Base-by-base conservation (phyloP, 148 eudicot genomes). In the Fagopyrum tataricum region DNA sequence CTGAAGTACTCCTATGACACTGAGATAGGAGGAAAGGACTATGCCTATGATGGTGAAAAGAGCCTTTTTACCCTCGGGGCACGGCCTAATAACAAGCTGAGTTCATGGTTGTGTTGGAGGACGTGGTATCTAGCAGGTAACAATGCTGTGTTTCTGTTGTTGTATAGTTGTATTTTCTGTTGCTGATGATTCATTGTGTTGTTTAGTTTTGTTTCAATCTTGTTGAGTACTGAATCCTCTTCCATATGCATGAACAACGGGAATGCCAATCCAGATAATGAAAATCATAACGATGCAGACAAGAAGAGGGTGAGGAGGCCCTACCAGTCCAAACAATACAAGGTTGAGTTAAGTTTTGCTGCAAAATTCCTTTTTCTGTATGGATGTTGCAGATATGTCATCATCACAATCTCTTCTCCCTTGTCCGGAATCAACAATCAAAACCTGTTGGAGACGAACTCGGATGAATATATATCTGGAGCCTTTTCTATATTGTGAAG, bases 11-110 rank as follows among this genome's bases (percentile, higher is more conserved):
- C n/a, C n/a, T n/a, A n/a, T n/a, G n/a, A n/a, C n/a, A n/a, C n/a
- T n/a, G n/a, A n/a, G n/a, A n/a, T n/a, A n/a, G n/a, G n/a, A n/a
- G n/a, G n/a, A n/a, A n/a, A n/a, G n/a, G n/a, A n/a, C n/a, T n/a
- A n/a, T n/a, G n/a, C n/a, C n/a, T n/a, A n/a, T n/a, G n/a, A n/a
- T 70, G 98, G 98, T 5, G 98, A 94, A 69, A 94, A 94, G 80
- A 94, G 97, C 71, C 67, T 94, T 86, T 94, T 94, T 72, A 94
- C 98, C 2, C 82, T 90, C 52, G 98, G 98, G 52, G 21, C 93
- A 20, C 96, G 91, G 31, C 98, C 98, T 12, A 72, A 85, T 8
- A 94, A 94, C 74, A 91, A 91, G 76, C 82, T 91, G 98, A 94
- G 78, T 94, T 91, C 15, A 80, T 85, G 48, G 90, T 94, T 80